These are phyloP conservation scores for Paxillus involutus DNA, from an alignment of 768 basidiomycete species.

Conservation along the genomic window DNA sequence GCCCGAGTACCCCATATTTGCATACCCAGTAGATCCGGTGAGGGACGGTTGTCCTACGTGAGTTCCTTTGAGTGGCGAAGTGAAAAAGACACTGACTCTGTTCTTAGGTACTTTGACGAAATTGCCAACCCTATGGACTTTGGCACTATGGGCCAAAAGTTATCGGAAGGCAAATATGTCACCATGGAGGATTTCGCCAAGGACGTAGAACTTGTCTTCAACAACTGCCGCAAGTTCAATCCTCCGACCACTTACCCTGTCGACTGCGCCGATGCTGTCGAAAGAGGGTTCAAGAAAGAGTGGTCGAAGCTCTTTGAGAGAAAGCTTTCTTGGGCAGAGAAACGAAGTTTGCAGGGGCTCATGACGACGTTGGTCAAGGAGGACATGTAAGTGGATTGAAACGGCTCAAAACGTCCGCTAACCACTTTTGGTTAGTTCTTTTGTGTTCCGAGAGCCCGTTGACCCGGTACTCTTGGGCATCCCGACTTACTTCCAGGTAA, in stretches of 20 bases:
- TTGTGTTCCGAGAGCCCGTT: constrained; percentile 83
- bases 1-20: constrained; percentile 72
- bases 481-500: constrained; percentile 85
- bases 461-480: constrained; percentile 82
- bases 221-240: constrained; percentile 93
- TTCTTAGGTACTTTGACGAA: constrained; percentile 82
- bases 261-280: constrained; percentile 69
- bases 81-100: constrained; percentile 2
- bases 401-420: not conserved
- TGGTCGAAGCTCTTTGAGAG: constrained; percentile 77
- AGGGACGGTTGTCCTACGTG: constrained; percentile 89
- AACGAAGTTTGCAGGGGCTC: constrained; percentile 70
- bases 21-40: constrained; percentile 80
- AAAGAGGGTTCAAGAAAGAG: constrained; percentile 78
- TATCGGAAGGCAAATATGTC: constrained; percentile 65
- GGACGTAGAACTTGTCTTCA: constrained; percentile 81
- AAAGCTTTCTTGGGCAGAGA: constrained; percentile 77
- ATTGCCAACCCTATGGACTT: constrained; percentile 95
- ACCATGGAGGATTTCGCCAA: constrained; percentile 81
- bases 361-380: constrained; percentile 72
- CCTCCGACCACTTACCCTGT: constrained; percentile 75
- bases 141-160: constrained; percentile 70
- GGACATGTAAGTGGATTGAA: constrained; percentile 47
- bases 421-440: constrained; percentile 47
- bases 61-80: constrained; percentile 29